These are phyloP conservation scores for Boletus huronensis DNA, from an alignment of 768 basidiomycete genomes.

Conservation along the genomic window DNA sequence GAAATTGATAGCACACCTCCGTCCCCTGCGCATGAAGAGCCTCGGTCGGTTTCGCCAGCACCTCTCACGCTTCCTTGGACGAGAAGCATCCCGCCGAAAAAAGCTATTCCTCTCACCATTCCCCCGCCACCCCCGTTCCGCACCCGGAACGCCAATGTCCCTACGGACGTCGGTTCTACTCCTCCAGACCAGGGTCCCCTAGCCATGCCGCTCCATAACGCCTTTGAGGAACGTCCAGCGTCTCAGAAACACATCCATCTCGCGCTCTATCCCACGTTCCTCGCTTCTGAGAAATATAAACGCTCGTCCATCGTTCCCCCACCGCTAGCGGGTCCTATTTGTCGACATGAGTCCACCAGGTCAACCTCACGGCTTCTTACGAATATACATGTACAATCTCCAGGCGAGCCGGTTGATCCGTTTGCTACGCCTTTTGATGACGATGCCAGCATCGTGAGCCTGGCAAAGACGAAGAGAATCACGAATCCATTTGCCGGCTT, in stretches of 20 bases:
- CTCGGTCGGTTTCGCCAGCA: conserved; percentile 33
- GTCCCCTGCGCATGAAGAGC: conserved; percentile 22
- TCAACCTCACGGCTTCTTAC: conserved; percentile 47
- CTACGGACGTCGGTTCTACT: conserved; percentile 33
- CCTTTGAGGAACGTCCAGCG: conserved; percentile 28
- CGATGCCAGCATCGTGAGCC: conserved; percentile 42
- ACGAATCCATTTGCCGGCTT: conserved; percentile 50
- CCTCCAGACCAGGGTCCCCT: conserved; percentile 24
- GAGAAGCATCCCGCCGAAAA: conserved; percentile 24
- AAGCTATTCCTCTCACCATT: conserved; percentile 34
- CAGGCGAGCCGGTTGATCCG: conserved; percentile 40
- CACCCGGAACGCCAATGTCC: conserved; percentile 35
- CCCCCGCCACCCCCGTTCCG: conserved; percentile 32
- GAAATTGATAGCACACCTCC: conserved; percentile 30
- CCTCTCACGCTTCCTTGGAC: conserved; percentile 26
- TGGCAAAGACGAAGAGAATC: conserved; percentile 40
- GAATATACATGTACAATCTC: conserved; percentile 39
- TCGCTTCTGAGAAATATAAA: conserved; percentile 16
- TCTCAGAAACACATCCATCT: conserved; percentile 18
- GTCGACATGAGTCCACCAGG: conserved; percentile 19
- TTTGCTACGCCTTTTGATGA: conserved; percentile 82
- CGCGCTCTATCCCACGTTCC: conserved; percentile 14
- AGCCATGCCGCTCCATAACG: conserved; percentile 43
- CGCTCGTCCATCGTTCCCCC: conserved; percentile 24
- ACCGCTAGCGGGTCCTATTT: conserved; percentile 9